These are phyloP conservation scores for Blastocrithidia nonstop DNA, from an alignment of 208 protist species.

Conservation along the genomic window DNA sequence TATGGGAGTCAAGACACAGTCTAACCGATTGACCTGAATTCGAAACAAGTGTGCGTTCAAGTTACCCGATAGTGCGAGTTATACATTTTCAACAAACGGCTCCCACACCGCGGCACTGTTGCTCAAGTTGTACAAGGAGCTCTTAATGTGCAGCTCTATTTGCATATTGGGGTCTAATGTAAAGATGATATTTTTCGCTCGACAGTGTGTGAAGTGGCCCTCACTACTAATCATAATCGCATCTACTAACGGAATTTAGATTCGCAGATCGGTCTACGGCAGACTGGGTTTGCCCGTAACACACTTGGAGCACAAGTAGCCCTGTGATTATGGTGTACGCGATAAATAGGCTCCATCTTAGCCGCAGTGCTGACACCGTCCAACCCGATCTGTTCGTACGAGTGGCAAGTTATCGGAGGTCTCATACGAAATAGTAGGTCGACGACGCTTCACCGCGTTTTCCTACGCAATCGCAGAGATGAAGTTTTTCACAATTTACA, in stretches of 20 bases:
- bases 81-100: conserved; percentile 60
- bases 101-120: conserved; percentile 67
- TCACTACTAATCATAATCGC: conserved; percentile 27
- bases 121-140: conserved; percentile 52
- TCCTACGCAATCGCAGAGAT: conserved; percentile 41
- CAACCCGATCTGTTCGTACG: conserved; percentile 14
- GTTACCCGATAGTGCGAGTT: conserved; percentile 23
- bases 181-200: conserved; percentile 18
- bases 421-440: conserved; percentile 42
- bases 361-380: conserved; percentile 50
- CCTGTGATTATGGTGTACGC: conserved; percentile 9
- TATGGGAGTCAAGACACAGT: conserved; percentile 64
- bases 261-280: conserved; percentile 35
- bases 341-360: conserved; percentile 15
- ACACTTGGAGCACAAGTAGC: conserved; percentile 62
- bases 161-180: conserved; percentile 32
- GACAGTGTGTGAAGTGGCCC: conserved; percentile 38
- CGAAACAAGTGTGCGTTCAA: conserved; percentile 34
- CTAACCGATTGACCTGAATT: conserved; percentile 34
- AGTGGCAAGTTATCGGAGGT: conserved; percentile 22
- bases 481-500: conserved; percentile 58
- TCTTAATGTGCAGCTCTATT: conserved; percentile 21
- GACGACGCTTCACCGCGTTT: conserved; percentile 17
- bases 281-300: conserved; percentile 49
- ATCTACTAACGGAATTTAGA: conserved; percentile 55